These are phyloP conservation scores for Suillus tomentosus DNA, from an alignment of 768 basidiomycete species.

Conservation along the genomic window DNA sequence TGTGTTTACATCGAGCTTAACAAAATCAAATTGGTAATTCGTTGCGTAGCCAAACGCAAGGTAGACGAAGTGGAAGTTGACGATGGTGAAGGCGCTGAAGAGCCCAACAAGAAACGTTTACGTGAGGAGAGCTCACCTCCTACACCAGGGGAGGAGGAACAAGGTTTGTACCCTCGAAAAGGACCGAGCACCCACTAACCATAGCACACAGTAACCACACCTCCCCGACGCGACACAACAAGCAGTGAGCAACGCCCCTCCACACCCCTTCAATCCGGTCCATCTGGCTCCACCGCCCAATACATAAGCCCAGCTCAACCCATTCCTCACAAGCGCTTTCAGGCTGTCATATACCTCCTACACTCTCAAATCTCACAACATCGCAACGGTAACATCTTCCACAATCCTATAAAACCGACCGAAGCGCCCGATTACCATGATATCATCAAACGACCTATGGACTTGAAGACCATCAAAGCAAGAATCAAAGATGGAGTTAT, in stretches of 20 bases:
- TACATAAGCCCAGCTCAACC: constrained; percentile 8
- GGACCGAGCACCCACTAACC: background rate
- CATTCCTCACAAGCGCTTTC: constrained; percentile 66
- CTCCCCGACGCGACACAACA: constrained; percentile 20
- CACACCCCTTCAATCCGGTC: constrained; percentile 19
- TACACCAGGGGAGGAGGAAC: constrained; percentile 60
- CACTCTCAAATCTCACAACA: constrained; percentile 83
- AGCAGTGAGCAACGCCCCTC: constrained; percentile 22
- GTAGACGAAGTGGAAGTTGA: constrained; percentile 61
- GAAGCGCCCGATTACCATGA: constrained; percentile 93
- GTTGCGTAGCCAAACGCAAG: constrained; percentile 61
- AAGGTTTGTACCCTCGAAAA: constrained; percentile 33
- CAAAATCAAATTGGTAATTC: background rate
- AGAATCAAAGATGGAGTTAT: constrained; percentile 84
- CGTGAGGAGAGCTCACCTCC: constrained; percentile 68
- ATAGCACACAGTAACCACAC: constrained; percentile 15
- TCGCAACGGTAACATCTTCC: constrained; percentile 87
- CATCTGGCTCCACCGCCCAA: constrained; percentile 4
- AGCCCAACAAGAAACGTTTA: constrained; percentile 55
- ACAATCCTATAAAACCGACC: constrained; percentile 82
- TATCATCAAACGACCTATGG: constrained; percentile 93
- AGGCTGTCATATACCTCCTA: constrained; percentile 78
- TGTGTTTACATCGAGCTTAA: background rate
- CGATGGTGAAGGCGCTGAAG: constrained; percentile 39
- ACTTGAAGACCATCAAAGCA: constrained; percentile 90